These are phyloP conservation scores for Nigrograna mackinnonii DNA, from an alignment of 2,329 filamentous ascomycete genomes.

Conservation along the genomic window DNA sequence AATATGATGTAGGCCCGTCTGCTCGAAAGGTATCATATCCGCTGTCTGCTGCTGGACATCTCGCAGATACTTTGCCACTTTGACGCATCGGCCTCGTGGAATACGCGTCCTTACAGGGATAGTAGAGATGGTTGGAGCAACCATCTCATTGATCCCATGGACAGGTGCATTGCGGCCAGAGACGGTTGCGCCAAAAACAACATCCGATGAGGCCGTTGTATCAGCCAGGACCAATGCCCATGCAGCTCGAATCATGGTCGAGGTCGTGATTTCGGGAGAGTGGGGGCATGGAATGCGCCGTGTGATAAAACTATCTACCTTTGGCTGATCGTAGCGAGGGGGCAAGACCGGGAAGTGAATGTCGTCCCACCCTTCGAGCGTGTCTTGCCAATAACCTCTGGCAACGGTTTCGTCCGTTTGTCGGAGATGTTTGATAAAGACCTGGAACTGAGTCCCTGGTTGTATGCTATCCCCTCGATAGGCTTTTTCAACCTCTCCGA, in stretches of 20 bases:
- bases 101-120: neutral
- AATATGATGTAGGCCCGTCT: neutral
- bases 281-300: no score
- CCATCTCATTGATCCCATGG: neutral
- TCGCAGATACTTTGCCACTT: neutral
- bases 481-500: neutral
- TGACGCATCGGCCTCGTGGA: no score
- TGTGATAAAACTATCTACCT: no score
- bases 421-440: neutral
- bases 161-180: neutral
- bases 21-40: neutral
- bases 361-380: no score
- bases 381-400: neutral
- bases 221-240: neutral
- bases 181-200: neutral
- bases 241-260: neutral
- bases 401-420: neutral
- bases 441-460: neutral
- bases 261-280: neutral
- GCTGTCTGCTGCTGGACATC: neutral
- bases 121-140: neutral
- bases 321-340: no score
- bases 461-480: neutral
- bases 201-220: neutral
- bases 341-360: no score